A percentile compares a stretch with the other conserved stretches of the same genome.
phyloP scores from a whole-genome alignment of 768 basidiomycete species.

The Strobilomyces dryophilus region DNA sequence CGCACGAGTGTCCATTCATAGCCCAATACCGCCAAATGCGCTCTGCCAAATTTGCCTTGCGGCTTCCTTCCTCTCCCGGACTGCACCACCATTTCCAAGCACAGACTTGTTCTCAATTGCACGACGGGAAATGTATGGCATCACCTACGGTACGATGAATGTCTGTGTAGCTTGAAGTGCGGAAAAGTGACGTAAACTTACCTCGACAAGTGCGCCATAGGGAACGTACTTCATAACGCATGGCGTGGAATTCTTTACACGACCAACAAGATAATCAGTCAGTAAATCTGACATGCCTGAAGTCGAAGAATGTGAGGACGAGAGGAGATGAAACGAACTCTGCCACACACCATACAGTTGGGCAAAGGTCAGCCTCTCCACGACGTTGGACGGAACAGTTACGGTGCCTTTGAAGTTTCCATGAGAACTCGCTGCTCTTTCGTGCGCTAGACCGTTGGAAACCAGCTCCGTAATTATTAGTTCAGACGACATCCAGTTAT shows the following conservation, averaged over 20 bases:
- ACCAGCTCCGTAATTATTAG: slow-evolving; percentile 60
- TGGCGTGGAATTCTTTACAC: slow-evolving; percentile 51
- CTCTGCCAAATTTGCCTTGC: slow-evolving; percentile 28
- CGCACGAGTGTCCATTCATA: slow-evolving; percentile 8
- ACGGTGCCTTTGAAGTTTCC: slow-evolving; percentile 29
- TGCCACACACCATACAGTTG: slow-evolving; percentile 72
- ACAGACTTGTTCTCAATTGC: slow-evolving; percentile 94
- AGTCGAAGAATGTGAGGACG: background rate
- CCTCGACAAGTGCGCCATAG: slow-evolving; percentile 68
- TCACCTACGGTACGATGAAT: slow-evolving; percentile 44
- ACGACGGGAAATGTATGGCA: slow-evolving; percentile 86
- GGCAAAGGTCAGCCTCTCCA: slow-evolving; percentile 66
- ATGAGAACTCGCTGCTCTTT: slow-evolving; percentile 9
- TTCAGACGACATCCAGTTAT: slow-evolving; percentile 70
- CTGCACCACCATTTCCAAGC: slow-evolving; percentile 67
- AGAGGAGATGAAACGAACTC: background rate
- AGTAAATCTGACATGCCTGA: slow-evolving; percentile 85
- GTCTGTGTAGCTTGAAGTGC: background rate
- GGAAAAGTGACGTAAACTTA: slow-evolving; percentile 18
- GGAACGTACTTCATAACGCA: slow-evolving; percentile 83
- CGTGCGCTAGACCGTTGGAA: slow-evolving; percentile 42
- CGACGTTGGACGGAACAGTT: slow-evolving; percentile 48
- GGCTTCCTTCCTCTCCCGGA: slow-evolving; percentile 29
- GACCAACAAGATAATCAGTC: slow-evolving; percentile 62
- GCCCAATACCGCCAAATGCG: slow-evolving; percentile 26